Evolutionary conservation across 2,329 filamentous ascomycete genomes (phyloP), one percentile per base, ranked within the genome.

Genomic region (Penicillium palitans): DNA sequence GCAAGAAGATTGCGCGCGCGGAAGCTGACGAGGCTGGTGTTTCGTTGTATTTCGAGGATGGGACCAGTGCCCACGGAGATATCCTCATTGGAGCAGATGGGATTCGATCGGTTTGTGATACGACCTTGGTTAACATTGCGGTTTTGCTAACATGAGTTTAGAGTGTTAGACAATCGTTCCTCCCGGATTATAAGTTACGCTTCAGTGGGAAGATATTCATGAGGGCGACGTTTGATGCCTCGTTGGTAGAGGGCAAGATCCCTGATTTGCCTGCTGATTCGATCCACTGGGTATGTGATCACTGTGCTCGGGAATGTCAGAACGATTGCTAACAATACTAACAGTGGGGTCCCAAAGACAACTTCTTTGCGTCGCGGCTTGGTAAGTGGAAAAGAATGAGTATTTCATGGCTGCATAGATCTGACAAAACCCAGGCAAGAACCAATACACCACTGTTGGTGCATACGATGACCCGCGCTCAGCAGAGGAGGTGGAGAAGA

Each of bases 11-110:
- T 10, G 49, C 69, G 9, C 72, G 67, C 3, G 76, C 79, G 1
- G 63, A 70, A 24, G 69, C 68, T 6, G 68, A 74, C 17, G 66
- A 67, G 0, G 50, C 68, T 42, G 65, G 74, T 2, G 68, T 76
- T 0, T 66, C 57, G 17, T 57, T 84, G 0, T 65, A 65, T 27
- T 84, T 85, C 62, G 69, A 74, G n/a, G 82, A 84, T 63, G 81
- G 79, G 6, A 77, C 74, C 0, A 72, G 67, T 3, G 72, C 72
- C 0, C 66, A 68, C 0, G 80, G 79, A 0, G 80, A 84, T 61
- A 67, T 83, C 41, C 65, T 84, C 25, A 74, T 85, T 17, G 82
- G 81, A 1, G 79, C 81, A 0, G 82, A 85, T 66, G 83, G 83
- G 40, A 79, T 84, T 47, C 79, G 81, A 63, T 83, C 80, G 21